Percentiles rank a stretch among this genome's conserved stretches.
Conservation (phyloP, 257 asterid species). For the Forsythia suspensa region DNA sequence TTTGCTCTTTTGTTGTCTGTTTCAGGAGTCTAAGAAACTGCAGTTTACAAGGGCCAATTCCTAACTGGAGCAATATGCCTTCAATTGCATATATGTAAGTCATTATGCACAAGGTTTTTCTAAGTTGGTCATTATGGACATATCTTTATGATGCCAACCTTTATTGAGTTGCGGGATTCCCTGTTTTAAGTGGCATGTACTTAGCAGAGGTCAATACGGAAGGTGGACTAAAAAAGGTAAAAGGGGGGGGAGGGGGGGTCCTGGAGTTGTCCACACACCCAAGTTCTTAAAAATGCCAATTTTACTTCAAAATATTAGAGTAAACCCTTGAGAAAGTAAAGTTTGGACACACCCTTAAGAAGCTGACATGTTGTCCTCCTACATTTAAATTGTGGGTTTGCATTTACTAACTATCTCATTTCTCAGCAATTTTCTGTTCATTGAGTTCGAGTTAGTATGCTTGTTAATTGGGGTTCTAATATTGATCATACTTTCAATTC, state of each 20-base stretch:
- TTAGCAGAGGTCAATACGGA: neutral
- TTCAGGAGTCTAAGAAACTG: slow-evolving; percentile 99
- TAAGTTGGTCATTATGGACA: neutral
- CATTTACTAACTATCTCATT: neutral
- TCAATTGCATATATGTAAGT: slow-evolving; percentile 78
- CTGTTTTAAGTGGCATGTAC: neutral
- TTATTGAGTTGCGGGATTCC: neutral
- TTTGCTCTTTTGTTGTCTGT: slow-evolving; percentile 23
- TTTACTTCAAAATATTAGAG: no score
- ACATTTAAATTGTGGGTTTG: no score
- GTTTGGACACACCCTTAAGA: no score
- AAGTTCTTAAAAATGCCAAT: no score
- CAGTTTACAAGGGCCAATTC: slow-evolving; percentile 79
- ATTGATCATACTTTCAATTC: slow-evolving; percentile 22
- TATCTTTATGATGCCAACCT: neutral
- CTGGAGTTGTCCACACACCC: no score
- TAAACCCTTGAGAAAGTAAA: no score
- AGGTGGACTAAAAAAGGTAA: no score
- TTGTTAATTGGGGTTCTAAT: slow-evolving; percentile 5
- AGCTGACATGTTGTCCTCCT: no score
- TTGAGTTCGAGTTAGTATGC: neutral
- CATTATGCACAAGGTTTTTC: neutral
- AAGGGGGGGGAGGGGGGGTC: no score
- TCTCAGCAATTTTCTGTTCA: neutral
- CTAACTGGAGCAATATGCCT: slow-evolving; percentile 69